Percentiles rank a stretch among this genome's conserved stretches.
These are phyloP conservation scores for Agrocybe pediades DNA, from an alignment of 768 basidiomycete genomes.

Conservation along the genomic window DNA sequence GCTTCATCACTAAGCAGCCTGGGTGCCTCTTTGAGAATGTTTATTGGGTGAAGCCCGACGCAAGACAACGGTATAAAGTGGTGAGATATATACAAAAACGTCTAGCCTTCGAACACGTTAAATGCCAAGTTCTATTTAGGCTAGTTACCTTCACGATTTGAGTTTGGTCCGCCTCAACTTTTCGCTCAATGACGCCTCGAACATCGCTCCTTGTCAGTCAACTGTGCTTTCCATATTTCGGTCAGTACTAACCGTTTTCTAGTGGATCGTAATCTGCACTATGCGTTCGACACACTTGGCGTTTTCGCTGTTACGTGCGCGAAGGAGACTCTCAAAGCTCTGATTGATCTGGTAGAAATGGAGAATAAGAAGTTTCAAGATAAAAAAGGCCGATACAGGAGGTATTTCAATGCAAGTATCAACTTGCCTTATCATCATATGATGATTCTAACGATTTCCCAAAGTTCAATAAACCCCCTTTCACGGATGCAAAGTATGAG, in stretches of 20 bases:
- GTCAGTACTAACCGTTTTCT: too few species aligned
- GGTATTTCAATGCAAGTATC: too few species aligned
- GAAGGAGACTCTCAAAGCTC: neutral
- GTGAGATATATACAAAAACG: neutral
- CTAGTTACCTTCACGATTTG: neutral
- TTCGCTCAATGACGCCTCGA: neutral
- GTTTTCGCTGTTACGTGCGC: too few species aligned
- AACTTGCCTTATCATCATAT: too few species aligned
- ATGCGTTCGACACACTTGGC: conserved; percentile 9
- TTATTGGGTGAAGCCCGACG: conserved; percentile 8
- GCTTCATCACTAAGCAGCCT: conserved; percentile 13
- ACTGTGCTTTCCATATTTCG: too few species aligned
- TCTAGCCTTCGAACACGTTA: neutral
- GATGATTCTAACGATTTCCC: too few species aligned
- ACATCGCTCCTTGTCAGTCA: conserved; percentile 5
- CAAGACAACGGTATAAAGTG: neutral
- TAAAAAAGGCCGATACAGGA: too few species aligned
- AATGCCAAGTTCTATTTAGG: neutral
- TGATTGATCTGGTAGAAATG: too few species aligned
- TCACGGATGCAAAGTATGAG: conserved; percentile 13
- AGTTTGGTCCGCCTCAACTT: neutral
- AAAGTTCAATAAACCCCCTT: conserved; percentile 5
- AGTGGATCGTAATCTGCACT: conserved; percentile 15
- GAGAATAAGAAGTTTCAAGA: too few species aligned
- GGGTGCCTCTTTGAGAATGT: conserved; percentile 1